Evolutionary conservation across 495 filamentous ascomycete genomes (phyloP).

Genomic region (Annulohypoxylon bovei): DNA sequence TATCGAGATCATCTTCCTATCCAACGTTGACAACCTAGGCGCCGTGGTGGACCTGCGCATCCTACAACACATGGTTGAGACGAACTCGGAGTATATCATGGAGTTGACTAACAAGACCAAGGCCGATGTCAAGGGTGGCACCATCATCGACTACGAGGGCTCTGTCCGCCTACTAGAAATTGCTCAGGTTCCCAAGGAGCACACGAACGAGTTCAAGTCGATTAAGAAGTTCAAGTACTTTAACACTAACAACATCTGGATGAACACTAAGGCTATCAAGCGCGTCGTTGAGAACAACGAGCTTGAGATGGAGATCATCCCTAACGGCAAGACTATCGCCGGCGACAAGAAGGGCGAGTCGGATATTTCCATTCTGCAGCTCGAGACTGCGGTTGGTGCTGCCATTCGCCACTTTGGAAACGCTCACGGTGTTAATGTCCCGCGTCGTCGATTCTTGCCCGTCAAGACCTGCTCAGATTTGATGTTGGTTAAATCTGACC

Average conservation of each 20-base stretch:
- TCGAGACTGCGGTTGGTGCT: constrained; percentile 98
- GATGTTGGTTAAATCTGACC: constrained; percentile 99
- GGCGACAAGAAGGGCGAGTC: constrained; percentile 99
- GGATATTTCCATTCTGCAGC: constrained; percentile 94
- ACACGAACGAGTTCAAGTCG: constrained; percentile 99
- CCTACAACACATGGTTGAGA: constrained; percentile 98
- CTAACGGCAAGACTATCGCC: constrained; percentile 97
- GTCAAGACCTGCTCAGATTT: constrained; percentile 99
- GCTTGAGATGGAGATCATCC: constrained; percentile 99
- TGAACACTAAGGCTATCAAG: constrained; percentile 97
- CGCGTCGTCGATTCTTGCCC: constrained; percentile 95
- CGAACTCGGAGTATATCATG: constrained; percentile 97
- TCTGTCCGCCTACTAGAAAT: constrained; percentile 97
- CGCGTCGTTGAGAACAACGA: constrained; percentile 98
- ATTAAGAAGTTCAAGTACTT: constrained; percentile 99
- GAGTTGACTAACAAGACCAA: constrained; percentile 99
- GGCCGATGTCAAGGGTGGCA: constrained; percentile 99
- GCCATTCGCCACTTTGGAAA: constrained; percentile 99
- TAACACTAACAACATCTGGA: constrained; percentile 99
- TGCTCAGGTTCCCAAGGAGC: constrained; percentile 99
- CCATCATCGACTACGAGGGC: constrained; percentile 99
- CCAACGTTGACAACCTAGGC: constrained; percentile 98
- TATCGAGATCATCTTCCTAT: constrained; percentile 98
- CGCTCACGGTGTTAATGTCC: constrained; percentile 98
- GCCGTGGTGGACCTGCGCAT: constrained; percentile 97